phyloP scores from a whole-genome alignment of 225 moss, liverwort and hornwort genomes.

The Rhytidiadelphus loreus region DNA sequence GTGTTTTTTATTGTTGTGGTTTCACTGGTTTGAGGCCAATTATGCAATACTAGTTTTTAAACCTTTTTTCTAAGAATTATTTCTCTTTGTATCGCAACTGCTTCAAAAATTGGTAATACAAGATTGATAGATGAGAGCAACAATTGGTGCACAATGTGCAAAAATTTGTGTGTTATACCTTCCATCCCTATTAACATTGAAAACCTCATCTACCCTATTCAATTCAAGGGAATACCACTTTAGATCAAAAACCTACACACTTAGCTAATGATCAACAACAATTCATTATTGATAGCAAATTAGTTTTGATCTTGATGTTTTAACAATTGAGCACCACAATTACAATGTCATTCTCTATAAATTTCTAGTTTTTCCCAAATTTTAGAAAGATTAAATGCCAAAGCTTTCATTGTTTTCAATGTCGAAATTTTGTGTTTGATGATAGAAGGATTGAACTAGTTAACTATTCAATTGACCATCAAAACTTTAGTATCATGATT shows the following conservation, averaged over 20 bases:
- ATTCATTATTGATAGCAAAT: neutral
- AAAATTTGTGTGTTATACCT: neutral
- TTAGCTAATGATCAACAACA: neutral
- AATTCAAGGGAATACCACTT: neutral
- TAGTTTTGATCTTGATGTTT: neutral
- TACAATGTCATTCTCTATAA: neutral
- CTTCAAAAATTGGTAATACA: neutral
- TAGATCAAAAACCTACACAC: rapidly evolving
- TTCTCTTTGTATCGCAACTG: neutral
- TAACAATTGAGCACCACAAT: rapidly evolving
- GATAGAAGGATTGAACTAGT: neutral
- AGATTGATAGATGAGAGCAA: neutral
- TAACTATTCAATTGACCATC: neutral
- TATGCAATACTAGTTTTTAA: rapidly evolving
- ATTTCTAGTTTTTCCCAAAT: neutral
- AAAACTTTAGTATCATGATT: neutral
- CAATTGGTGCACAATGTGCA: neutral
- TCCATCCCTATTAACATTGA: neutral
- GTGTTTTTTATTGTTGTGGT: neutral
- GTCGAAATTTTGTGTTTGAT: neutral
- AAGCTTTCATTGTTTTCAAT: neutral
- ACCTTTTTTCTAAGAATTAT: too few species aligned
- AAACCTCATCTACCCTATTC: neutral
- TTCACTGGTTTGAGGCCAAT: neutral
- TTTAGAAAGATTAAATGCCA: neutral